Percentiles rank a stretch among this genome's conserved stretches.
Conservation (phyloP, 176 grass and related monocot genomes). For the Thalia dealbata region DNA sequence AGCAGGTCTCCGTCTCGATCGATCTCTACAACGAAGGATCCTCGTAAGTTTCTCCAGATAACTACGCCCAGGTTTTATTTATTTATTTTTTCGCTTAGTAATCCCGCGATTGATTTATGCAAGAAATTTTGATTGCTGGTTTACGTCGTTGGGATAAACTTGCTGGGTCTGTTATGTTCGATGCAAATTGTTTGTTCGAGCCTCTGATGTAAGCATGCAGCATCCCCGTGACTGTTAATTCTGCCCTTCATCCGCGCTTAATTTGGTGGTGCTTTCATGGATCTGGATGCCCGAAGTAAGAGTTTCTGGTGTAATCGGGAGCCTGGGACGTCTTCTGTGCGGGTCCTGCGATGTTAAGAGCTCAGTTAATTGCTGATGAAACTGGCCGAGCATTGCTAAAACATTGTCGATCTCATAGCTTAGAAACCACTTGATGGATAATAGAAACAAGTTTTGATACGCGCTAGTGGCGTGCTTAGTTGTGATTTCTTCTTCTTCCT, state of each 20-base stretch:
- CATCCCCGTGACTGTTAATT: background rate
- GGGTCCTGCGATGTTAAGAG: background rate
- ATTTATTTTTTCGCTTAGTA: background rate
- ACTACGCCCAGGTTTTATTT: background rate
- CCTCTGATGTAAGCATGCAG: background rate
- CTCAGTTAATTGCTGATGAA: background rate
- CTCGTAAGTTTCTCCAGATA: background rate
- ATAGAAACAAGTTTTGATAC: too few species aligned
- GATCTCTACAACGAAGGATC: constrained; percentile 28
- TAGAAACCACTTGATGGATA: too few species aligned
- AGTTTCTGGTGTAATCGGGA: background rate
- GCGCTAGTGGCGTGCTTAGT: too few species aligned
- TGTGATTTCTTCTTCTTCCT: background rate
- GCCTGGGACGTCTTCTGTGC: background rate
- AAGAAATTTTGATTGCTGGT: too few species aligned
- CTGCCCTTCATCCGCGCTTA: background rate
- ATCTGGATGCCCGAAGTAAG: background rate
- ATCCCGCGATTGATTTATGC: background rate
- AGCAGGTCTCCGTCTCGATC: constrained; percentile 17
- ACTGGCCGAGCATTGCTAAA: too few species aligned
- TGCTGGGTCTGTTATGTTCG: background rate
- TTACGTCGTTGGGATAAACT: background rate
- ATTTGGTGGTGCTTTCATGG: background rate
- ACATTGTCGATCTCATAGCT: background rate
- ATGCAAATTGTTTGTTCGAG: background rate